Evolutionary conservation across 2,329 filamentous ascomycete genomes (phyloP).

Genomic region (Coniosporium tulheliwenetii): DNA sequence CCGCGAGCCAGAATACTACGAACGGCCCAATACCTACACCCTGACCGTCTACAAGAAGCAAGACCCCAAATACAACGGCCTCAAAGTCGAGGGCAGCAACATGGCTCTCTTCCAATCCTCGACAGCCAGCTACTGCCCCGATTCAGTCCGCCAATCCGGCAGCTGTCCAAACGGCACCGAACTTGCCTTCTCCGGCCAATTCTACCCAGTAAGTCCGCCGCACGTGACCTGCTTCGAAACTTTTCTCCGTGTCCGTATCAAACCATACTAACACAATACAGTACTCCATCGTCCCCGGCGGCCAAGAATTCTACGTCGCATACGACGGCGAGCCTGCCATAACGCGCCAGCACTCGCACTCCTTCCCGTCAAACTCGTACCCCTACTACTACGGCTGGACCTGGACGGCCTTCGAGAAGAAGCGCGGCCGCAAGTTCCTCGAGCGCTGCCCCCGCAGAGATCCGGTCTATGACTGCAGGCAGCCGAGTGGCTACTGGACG

Average conservation of each 20-base stretch:
- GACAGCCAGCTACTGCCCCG: conserved; percentile 6
- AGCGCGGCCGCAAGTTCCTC: neutral
- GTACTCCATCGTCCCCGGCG: conserved; percentile 8
- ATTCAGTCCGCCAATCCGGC: neutral
- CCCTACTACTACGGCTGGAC: conserved; percentile 8
- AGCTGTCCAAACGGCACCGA: conserved; percentile 10
- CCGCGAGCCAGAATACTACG: neutral
- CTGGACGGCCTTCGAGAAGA: conserved; percentile 4
- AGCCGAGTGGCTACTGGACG: conserved; percentile 7
- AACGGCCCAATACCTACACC: conserved; percentile 2
- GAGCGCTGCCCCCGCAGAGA: conserved; percentile 3
- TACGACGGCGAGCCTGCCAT: conserved; percentile 6
- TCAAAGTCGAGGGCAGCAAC: conserved; percentile 6
- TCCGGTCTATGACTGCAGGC: conserved; percentile 7
- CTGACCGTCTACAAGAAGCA: conserved; percentile 6
- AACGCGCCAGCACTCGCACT: conserved; percentile 9
- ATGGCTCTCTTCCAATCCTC: conserved; percentile 5
- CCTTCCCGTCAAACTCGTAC: conserved; percentile 6
- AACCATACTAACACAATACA: neutral
- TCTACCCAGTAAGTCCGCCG: conserved; percentile 7
- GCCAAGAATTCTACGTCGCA: conserved; percentile 9
- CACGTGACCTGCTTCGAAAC: too few species aligned
- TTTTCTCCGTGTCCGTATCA: too few species aligned
- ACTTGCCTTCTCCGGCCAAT: conserved; percentile 4
- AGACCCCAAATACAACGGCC: conserved; percentile 5